A percentile compares a stretch with the other conserved stretches of the same genome.
These are phyloP conservation scores for Venturia carpophila DNA, from an alignment of 2,329 filamentous ascomycete genomes.

Conservation along the genomic window DNA sequence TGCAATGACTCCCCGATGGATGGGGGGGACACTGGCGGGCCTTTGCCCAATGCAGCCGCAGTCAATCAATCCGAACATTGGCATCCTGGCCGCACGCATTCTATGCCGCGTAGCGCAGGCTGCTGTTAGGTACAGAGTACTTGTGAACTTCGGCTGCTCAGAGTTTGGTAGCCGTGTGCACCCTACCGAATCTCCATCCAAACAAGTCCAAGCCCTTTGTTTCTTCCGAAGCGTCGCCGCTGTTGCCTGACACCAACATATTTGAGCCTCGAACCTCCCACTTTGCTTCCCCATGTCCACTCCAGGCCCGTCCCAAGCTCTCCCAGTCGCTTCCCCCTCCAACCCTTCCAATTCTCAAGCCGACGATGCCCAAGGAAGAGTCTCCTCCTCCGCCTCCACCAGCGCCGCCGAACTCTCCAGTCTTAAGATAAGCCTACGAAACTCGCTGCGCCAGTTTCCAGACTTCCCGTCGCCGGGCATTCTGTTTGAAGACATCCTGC, in stretches of 20 bases:
- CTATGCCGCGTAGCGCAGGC: slow-evolving; percentile 7
- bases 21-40: not conserved
- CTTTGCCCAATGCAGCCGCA: not conserved
- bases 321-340: slow-evolving; percentile 27
- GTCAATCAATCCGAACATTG: slow-evolving; percentile 11
- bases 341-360: slow-evolving; percentile 29
- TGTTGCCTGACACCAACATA: slow-evolving; percentile 6
- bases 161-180: not conserved
- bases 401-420: slow-evolving; percentile 47
- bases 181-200: slow-evolving; percentile 12
- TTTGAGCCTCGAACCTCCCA: slow-evolving; percentile 9
- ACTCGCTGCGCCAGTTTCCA: slow-evolving; percentile 72
- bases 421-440: slow-evolving; percentile 61
- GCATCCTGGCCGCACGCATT: slow-evolving; percentile 9
- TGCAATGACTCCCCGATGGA: slow-evolving; percentile 8
- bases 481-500: slow-evolving; percentile 96
- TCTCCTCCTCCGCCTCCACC: slow-evolving; percentile 43
- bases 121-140: not conserved
- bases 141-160: not conserved
- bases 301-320: slow-evolving; percentile 21
- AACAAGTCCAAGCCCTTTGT: not conserved
- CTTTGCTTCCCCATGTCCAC: slow-evolving; percentile 24
- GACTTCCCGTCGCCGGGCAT: slow-evolving; percentile 92
- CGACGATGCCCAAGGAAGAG: slow-evolving; percentile 39
- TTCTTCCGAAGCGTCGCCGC: slow-evolving; percentile 8